Base-by-base conservation (phyloP, 2,329 filamentous ascomycete genomes). In the Colletotrichum sojae region DNA sequence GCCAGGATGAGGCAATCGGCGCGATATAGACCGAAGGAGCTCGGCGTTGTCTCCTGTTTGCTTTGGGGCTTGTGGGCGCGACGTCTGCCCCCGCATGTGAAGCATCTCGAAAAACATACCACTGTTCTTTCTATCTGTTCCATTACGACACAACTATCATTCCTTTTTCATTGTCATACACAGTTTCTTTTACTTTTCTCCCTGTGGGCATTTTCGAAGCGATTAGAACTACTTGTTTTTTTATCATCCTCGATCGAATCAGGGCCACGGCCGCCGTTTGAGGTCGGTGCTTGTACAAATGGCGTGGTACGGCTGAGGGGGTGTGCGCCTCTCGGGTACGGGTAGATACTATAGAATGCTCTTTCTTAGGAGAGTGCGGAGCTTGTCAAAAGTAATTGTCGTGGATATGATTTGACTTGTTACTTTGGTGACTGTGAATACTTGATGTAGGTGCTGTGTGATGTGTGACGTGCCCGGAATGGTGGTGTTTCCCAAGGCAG, bases 21-120 rank as follows among this genome's bases (percentile, higher is more conserved):
- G 61, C 36, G 39, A 48, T 15, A 20, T 16, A 62, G 25, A 49
- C 49, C 31, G 31, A 51, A 55, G 31, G 66, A 60, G 66, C 66
- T 36, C 43, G 55, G 62, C 55, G 66, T 69, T 63, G 36, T 45
- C 22, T n/a, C 51, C 48, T 39, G 22, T 60, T 18, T 52, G 57
- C 52, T 58, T 54, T 22, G 15, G 16, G 39, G 39, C 43, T 53
- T 40, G 51, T 45, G 58, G 48, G 49, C 22, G 39, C 36, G 5
- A 22, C 49, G 15, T 54, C 15, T 27, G 31, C 49, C 48, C 13
- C 57, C 45, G 45, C 36, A n/a, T 54, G 54, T 54, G 40, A 43
- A 43, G 51, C 60, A 49, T 55, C 51, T 63, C 60, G 49, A 62
- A 36, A 55, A 55, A 63, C 60, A 63, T 63, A 49, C 51, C 60